Conservation (phyloP, 805 yeast species). For the Lipomyces kockii region DNA sequence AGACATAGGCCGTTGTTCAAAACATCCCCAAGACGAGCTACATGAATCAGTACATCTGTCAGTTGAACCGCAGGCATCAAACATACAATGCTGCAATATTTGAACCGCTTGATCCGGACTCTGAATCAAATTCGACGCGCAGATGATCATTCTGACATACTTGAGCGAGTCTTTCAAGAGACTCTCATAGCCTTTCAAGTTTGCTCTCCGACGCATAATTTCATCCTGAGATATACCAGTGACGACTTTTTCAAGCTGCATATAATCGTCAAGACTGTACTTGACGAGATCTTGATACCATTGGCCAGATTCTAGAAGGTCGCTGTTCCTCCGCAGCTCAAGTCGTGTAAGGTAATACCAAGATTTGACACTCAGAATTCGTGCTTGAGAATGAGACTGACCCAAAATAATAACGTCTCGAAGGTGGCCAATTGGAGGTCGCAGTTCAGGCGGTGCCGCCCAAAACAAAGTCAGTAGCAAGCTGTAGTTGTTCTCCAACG, state of each 20-base stretch:
- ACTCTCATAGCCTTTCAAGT: slow-evolving; percentile 27
- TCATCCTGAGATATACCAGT: slow-evolving; percentile 23
- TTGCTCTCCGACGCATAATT: slow-evolving; percentile 13
- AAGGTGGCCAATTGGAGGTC: slow-evolving; percentile 37
- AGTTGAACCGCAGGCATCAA: not conserved
- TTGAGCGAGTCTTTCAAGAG: slow-evolving; percentile 26
- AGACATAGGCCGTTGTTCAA: slow-evolving; percentile 17
- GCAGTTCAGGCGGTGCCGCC: slow-evolving; percentile 37
- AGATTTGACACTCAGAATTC: slow-evolving; percentile 40
- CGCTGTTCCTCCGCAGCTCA: slow-evolving; percentile 12
- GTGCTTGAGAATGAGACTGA: slow-evolving; percentile 38
- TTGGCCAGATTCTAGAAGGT: slow-evolving; percentile 24
- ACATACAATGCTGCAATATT: slow-evolving; percentile 20
- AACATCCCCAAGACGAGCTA: slow-evolving; percentile 23
- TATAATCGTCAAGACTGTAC: slow-evolving; percentile 30
- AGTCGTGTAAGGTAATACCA: slow-evolving; percentile 37
- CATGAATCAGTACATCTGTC: not conserved
- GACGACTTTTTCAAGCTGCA: slow-evolving; percentile 27
- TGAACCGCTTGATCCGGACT: slow-evolving; percentile 18
- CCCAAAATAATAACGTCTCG: slow-evolving; percentile 38
- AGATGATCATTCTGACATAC: slow-evolving; percentile 23
- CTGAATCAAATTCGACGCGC: slow-evolving; percentile 15
- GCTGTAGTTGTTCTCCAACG: slow-evolving; percentile 39
- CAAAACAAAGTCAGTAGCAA: slow-evolving; percentile 39
- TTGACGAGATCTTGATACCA: slow-evolving; percentile 36